A percentile compares a stretch with the other conserved stretches of the same genome.
phyloP scores from a whole-genome alignment of 2,329 filamentous ascomycete species.

The Scopulariopsis brevicaulis region DNA sequence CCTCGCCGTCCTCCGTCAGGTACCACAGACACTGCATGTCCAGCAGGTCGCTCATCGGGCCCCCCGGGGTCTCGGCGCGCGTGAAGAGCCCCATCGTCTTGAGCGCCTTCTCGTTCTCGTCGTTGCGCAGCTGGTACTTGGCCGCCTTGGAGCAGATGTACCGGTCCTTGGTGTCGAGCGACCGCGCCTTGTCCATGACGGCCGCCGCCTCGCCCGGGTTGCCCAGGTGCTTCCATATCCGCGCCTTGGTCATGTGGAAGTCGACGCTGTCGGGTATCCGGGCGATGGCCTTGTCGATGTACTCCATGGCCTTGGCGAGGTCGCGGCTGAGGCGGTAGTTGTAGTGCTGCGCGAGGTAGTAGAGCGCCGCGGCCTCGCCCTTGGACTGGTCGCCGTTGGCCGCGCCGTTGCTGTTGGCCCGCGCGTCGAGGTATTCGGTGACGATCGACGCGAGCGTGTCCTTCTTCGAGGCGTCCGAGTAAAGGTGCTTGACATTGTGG shows the following conservation, averaged over 20 bases:
- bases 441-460: constrained; percentile 65
- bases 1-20: constrained; percentile 87
- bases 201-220: constrained; percentile 70
- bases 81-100: constrained; percentile 92
- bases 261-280: constrained; percentile 74
- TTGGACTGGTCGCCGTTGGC: constrained; percentile 33
- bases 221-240: constrained; percentile 86
- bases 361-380: constrained; percentile 72
- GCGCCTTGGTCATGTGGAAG: constrained; percentile 88
- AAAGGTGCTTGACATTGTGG: constrained; percentile 90
- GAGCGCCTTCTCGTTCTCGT: constrained; percentile 77
- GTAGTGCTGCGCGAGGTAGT: constrained; percentile 95
- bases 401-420: constrained; percentile 21
- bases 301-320: constrained; percentile 68
- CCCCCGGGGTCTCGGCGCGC: constrained; percentile 76
- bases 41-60: constrained; percentile 78
- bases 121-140: constrained; percentile 90
- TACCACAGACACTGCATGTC: constrained; percentile 99
- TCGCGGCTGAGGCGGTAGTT: constrained; percentile 85
- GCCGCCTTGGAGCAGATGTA: constrained; percentile 98
- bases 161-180: constrained; percentile 78
- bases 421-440: constrained; percentile 62
- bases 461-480: constrained; percentile 67
- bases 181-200: constrained; percentile 77
- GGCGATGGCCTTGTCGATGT: constrained; percentile 73